Evolutionary conservation across 2,329 filamentous ascomycete genomes (phyloP), one percentile per base, ranked within the genome.

Genomic region (Meredithiella fracta): DNA sequence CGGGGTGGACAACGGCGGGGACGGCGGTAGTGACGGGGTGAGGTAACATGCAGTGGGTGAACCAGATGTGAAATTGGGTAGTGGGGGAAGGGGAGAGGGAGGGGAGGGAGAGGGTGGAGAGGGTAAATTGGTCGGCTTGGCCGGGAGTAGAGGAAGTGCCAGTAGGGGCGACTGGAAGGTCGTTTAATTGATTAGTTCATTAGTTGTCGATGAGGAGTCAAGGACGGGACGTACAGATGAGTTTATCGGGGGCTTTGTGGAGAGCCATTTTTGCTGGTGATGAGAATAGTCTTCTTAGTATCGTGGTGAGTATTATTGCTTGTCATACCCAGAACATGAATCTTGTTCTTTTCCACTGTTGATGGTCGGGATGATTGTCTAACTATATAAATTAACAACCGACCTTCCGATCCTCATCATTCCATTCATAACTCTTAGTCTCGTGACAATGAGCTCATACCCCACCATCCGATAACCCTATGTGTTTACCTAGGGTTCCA

Each of bases 11-110:
- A 50, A 89, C 77, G 25, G 62, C 64, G 42, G 51, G 14, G 44
- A 57, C 51, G 37, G 65, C 64, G 60, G 83, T 79, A 0, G 90
- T 86, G 58, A 82, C 76, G 11, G 77, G 75, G 76, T 94, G 97
- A 26, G 58, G 55, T 40, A 65, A 65, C 60, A 83, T 79, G 0
- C 90, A 86, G 59, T 82, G 76, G 11, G 77, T 75, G 76, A 94
- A 98, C 92, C 92, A 98, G 60, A 71, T 68, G 72, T 94, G 79
- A 73, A 97, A 98, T 72, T 97, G 92, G 31, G 74, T 73, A 58
- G 91, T 79, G 0, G 92, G 92, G 7, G 71, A 56, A 1, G 74
- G 64, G 62, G 78, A 68, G 17, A 94, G 79, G 64, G 87, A 77
- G 1, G 68, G 63, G 50, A 72, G 74, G 37, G 75, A 72, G 29